Conservation (phyloP, 169 alveolate species). For the Cryptosporidium sp. region DNA sequence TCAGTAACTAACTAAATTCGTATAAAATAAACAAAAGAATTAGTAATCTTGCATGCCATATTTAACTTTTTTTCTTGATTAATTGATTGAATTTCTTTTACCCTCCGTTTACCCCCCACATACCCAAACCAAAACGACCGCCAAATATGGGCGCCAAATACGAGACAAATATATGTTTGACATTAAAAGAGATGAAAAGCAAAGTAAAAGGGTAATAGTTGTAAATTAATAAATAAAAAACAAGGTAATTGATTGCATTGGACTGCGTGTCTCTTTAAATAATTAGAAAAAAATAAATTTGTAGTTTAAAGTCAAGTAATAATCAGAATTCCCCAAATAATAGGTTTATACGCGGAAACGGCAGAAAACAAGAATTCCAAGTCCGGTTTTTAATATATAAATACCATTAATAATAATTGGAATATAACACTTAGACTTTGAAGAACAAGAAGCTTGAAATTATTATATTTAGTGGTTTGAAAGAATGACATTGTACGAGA, state of each 20-base stretch:
- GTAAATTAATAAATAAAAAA: neutral
- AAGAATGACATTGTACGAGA: slow-evolving; percentile 69
- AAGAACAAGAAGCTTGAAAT: slow-evolving; percentile 3
- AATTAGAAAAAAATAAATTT: neutral
- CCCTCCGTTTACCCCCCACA: slow-evolving; percentile 3
- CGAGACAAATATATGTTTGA: slow-evolving; percentile 8
- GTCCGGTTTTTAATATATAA: neutral
- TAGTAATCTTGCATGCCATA: neutral
- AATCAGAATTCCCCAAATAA: neutral
- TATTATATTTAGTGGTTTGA: neutral
- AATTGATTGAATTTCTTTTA: neutral
- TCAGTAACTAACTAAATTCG: neutral
- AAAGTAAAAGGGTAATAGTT: too few species aligned
- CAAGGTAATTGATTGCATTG: neutral
- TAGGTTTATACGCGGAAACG: neutral
- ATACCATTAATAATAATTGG: neutral
- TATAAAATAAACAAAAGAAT: neutral
- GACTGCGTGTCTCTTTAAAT: neutral
- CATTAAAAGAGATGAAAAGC: neutral
- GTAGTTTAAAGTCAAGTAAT: neutral
- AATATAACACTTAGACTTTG: neutral
- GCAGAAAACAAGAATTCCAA: neutral
- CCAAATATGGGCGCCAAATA: neutral
- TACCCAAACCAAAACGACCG: neutral
- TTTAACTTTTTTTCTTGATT: neutral